Evolutionary conservation across 2,329 filamentous ascomycete genomes (phyloP).

Genomic region (Gaeumannomyces tritici): DNA sequence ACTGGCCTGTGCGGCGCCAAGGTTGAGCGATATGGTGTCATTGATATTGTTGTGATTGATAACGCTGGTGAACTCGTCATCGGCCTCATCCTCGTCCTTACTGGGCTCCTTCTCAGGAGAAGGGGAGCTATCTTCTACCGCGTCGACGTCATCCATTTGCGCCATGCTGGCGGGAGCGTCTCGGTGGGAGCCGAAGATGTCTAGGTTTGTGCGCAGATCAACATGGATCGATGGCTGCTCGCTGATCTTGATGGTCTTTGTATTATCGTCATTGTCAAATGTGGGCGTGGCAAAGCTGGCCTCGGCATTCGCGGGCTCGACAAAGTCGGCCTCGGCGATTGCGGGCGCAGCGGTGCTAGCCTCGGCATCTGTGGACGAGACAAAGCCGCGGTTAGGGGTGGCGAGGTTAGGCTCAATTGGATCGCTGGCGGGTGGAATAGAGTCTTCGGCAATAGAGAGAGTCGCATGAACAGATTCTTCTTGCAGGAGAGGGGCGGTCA

Average conservation of each 20-base stretch:
- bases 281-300: neutral
- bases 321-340: neutral
- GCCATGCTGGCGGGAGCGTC: neutral
- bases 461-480: neutral
- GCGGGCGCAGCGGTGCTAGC: neutral
- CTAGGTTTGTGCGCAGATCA: conserved; percentile 21
- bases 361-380: neutral
- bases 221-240: conserved; percentile 11
- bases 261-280: neutral
- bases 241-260: neutral
- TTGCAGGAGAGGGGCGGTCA: neutral
- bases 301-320: no score
- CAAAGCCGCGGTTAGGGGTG: neutral
- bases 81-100: conserved; percentile 1
- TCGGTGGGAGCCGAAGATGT: conserved; percentile 20
- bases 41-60: conserved; percentile 4
- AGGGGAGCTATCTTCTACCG: conserved; percentile 3
- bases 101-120: neutral
- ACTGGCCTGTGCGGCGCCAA: neutral
- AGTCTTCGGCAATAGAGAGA: neutral
- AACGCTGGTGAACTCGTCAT: neutral
- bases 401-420: neutral
- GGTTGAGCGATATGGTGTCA: conserved; percentile 7
- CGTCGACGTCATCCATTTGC: neutral
- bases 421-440: neutral